phyloP scores from a whole-genome alignment of 192 early-diverging fungal species.

The Rhizoclosmatium globosum region DNA sequence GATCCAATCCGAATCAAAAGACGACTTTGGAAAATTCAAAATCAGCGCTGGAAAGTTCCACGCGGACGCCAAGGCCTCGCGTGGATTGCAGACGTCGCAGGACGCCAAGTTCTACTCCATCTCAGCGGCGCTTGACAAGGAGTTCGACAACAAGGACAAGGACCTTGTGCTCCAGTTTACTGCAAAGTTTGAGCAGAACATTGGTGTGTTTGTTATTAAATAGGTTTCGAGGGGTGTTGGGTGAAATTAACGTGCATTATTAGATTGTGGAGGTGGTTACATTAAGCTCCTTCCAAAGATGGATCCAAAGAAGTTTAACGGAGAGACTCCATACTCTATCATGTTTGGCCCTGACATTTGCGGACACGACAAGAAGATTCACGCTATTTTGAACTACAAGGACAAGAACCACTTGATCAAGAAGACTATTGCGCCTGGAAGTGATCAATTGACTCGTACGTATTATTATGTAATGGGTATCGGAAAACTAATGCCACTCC shows the following conservation, averaged over 20 bases:
- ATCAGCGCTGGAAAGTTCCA: constrained; percentile 79
- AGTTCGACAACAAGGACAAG: constrained; percentile 85
- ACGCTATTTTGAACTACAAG: constrained; percentile 63
- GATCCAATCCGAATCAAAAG: constrained; percentile 69
- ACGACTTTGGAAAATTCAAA: constrained; percentile 78
- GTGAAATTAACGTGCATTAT: background rate
- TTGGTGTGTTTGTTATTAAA: constrained; percentile 40
- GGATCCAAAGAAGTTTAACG: constrained; percentile 80
- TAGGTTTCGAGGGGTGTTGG: background rate
- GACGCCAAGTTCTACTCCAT: constrained; percentile 89
- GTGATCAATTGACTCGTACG: constrained; percentile 55
- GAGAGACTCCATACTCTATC: constrained; percentile 73
- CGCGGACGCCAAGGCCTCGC: constrained; percentile 70
- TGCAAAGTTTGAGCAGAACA: constrained; percentile 89
- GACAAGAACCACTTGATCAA: constrained; percentile 60
- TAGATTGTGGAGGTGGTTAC: constrained; percentile 92
- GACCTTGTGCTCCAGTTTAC: constrained; percentile 88
- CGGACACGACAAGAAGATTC: constrained; percentile 49
- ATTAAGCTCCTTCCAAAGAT: constrained; percentile 88
- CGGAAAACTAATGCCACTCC: background rate
- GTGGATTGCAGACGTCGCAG: constrained; percentile 81
- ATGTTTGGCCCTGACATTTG: constrained; percentile 69
- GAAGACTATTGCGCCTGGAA: constrained; percentile 43
- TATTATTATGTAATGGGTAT: background rate
- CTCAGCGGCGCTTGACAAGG: constrained; percentile 74